Evolutionary conservation across 331 rosid species (phyloP).

Genomic region (Acacia pycnantha): DNA sequence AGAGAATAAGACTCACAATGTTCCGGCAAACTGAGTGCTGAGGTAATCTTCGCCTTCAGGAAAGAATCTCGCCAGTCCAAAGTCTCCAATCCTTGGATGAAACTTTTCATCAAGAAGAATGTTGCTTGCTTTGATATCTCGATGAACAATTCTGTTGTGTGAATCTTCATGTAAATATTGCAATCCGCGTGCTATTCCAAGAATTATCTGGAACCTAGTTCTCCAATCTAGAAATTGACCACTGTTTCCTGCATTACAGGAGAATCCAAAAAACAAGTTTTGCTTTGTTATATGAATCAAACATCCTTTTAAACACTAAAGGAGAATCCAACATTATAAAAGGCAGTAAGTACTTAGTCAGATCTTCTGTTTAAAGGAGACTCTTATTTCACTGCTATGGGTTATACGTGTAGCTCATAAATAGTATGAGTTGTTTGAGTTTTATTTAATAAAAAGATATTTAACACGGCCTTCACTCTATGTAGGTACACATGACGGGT

Average conservation of each 20-base stretch:
- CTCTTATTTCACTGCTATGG: not conserved
- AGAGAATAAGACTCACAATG: conserved; percentile 60
- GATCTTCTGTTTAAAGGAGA: not conserved
- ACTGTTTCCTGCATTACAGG: conserved; percentile 45
- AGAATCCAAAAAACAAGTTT: not conserved
- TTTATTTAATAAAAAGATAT: not conserved
- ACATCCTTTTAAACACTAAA: not conserved
- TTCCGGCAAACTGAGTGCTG: conserved; percentile 88
- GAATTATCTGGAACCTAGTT: conserved; percentile 69
- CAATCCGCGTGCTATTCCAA: conserved; percentile 83
- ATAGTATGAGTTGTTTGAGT: not conserved
- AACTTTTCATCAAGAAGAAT: conserved; percentile 87
- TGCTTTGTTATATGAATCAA: not conserved
- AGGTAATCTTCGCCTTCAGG: conserved; percentile 93
- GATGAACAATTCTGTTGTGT: conserved; percentile 74
- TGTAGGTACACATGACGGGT: not conserved
- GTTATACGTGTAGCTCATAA: not conserved
- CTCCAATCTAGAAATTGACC: conserved; percentile 68
- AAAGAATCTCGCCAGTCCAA: conserved; percentile 88
- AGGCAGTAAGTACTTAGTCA: not conserved
- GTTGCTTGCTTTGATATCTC: conserved; percentile 94
- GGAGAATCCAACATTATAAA: not conserved
- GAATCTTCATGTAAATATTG: conserved; percentile 94
- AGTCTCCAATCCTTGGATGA: conserved; percentile 89
- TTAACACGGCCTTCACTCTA: not conserved